Evolutionary conservation across 257 asterid genomes (phyloP), one percentile per base, ranked within the genome.

Genomic region (Eucommia ulmoides): DNA sequence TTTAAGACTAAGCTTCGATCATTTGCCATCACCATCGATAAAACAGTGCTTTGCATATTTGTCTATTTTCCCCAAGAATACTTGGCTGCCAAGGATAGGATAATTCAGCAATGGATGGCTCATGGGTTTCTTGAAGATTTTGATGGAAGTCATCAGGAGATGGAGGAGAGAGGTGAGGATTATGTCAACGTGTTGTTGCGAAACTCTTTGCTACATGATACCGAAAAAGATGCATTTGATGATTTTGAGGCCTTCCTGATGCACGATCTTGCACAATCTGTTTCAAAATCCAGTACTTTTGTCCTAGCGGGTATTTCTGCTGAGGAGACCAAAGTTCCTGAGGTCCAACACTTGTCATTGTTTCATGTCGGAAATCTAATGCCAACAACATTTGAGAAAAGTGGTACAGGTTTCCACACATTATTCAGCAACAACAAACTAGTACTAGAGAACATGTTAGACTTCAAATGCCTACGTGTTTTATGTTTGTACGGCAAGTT

Each of bases 61-160:
- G 52, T 46, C 56, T 16, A 2, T 51, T 10, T 44, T 33, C 0
- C 33, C 19, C 1, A 56, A 45, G 2, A 24, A 24, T 25, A 2
- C 2, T 1, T 1, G 1, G 19, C 6, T 2, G 22, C 11, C 11
- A 22, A 20, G 16, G 62, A 62, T 19, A 14, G 18, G 2, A 1
- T 62, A 20, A 54, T 54, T 20, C 57, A 49, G 15, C 24, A 22
- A 1, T 62, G 67, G 67, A 35, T 47, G 62, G 67, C 62, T 2
- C 47, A 54, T 3, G 67, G 61, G 20, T 48, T 33, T 8, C 59
- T 63, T 1, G 21, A 48, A 23, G 16, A 50, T 12, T 5, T 22
- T 6, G 9, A 2, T 0, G 35, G 11, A 4, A 50, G 23, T 9
- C 8, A 20, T 0, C 1, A 16, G 0, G 20, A n/a, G 9, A 35